These are phyloP conservation scores for Atkinsonella hypoxylon DNA, from an alignment of 2,329 filamentous ascomycete genomes.

Conservation along the genomic window DNA sequence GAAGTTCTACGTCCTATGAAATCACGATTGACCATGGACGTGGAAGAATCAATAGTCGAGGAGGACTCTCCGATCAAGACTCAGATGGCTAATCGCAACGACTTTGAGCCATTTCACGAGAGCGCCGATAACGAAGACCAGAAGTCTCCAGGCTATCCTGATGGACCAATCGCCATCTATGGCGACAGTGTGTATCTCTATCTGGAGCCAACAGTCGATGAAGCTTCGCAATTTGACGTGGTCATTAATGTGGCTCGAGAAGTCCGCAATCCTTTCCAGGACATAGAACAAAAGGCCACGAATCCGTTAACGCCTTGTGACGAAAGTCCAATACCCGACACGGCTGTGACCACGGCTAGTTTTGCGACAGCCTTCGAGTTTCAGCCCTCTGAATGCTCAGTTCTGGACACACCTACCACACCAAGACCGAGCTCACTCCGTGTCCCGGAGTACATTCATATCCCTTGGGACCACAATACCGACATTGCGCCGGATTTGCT, in stretches of 20 bases:
- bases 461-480: constrained; percentile 82
- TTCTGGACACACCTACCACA: constrained; percentile 36
- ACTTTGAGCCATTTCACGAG: constrained; percentile 46
- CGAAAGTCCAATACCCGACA: constrained; percentile 38
- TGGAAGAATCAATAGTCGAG: constrained; percentile 36
- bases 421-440: constrained; percentile 39
- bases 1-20: constrained; percentile 43
- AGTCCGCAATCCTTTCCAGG: constrained; percentile 62
- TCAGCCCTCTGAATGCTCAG: constrained; percentile 25
- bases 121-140: constrained; percentile 66
- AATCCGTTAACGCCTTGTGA: constrained; percentile 18
- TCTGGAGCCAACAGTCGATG: constrained; percentile 65
- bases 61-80: constrained; percentile 47
- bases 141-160: constrained; percentile 71
- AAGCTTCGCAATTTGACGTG: constrained; percentile 67
- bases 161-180: constrained; percentile 74
- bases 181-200: constrained; percentile 68
- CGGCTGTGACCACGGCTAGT: constrained; percentile 43
- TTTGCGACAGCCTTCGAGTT: constrained; percentile 52
- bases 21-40: constrained; percentile 22
- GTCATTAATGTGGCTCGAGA: constrained; percentile 78
- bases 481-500: constrained; percentile 71
- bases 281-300: constrained; percentile 17
- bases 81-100: constrained; percentile 48
- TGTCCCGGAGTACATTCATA: constrained; percentile 72